Percentiles rank a stretch among this genome's conserved stretches.
phyloP scores from a whole-genome alignment of 1,284 basidiomycete species.

The Boletus sp. region DNA sequence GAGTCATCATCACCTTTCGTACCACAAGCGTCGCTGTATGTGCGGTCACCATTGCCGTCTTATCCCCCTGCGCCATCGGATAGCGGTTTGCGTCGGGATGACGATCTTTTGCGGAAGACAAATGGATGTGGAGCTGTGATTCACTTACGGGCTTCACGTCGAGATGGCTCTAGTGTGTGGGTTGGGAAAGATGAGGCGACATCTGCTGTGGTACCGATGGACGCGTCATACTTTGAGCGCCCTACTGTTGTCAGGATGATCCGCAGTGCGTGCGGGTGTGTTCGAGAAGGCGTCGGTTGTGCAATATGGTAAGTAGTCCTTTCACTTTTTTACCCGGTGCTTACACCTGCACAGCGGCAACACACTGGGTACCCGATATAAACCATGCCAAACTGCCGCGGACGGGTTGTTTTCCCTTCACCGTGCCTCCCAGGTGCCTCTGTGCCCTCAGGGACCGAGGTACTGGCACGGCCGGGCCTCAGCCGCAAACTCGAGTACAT shows the following conservation, averaged over 20 bases:
- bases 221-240: slow-evolving; percentile 53
- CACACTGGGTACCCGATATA: slow-evolving; percentile 58
- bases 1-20: slow-evolving; percentile 9
- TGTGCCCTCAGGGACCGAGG: slow-evolving; percentile 44
- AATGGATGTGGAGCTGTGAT: slow-evolving; percentile 64
- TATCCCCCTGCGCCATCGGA: slow-evolving; percentile 31
- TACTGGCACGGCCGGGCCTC: slow-evolving; percentile 41
- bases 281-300: slow-evolving; percentile 64
- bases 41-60: slow-evolving; percentile 40
- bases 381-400: slow-evolving; percentile 56
- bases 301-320: slow-evolving; percentile 50
- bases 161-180: slow-evolving; percentile 53
- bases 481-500: slow-evolving; percentile 13
- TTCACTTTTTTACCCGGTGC: slow-evolving; percentile 4
- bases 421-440: slow-evolving; percentile 27
- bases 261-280: slow-evolving; percentile 58
- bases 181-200: slow-evolving; percentile 51
- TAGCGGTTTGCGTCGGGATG: slow-evolving; percentile 15
- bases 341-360: slow-evolving; percentile 48
- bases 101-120: slow-evolving; percentile 20
- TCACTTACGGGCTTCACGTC: slow-evolving; percentile 52
- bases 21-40: slow-evolving; percentile 22
- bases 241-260: slow-evolving; percentile 47
- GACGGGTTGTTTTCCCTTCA: slow-evolving; percentile 44
- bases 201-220: slow-evolving; percentile 48